Base-by-base conservation (phyloP, 352 stramenopile genomes). In the Salisapilia sapeloensis region DNA sequence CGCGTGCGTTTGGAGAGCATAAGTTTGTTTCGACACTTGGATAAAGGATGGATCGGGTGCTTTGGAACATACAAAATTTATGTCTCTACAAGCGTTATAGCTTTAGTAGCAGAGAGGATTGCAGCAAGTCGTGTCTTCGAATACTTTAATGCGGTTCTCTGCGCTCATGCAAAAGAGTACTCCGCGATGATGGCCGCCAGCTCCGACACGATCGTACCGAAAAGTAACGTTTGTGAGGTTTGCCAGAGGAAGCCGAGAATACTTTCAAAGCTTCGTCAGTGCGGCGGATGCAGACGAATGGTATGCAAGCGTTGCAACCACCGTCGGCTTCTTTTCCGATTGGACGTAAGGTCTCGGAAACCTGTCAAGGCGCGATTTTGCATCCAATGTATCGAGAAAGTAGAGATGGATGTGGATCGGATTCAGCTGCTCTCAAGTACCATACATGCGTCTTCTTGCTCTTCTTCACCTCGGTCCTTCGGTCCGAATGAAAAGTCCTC, bases 1-100 rank as follows among this genome's bases (percentile, higher is more conserved):
- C 64, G 64, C 27, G 58, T 53, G n/a, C 49, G 41, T 13, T 18
- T 62, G 11, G 63, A 55, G 6, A 47, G 76, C 39, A 77, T 60
- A 39, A 75, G 77, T 23, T 52, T 80, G 18, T 77, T 67, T 33
- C 54, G 58, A 4, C 43, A 67, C 39, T 46, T 75, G 4, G 56
- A 56, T 26, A 56, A 50, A 5, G 44, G 71, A 52, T 61, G 50
- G 56, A 38, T 72, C 12, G 60, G 53, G 17, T 77, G 60, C 36
- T 77, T 80, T 48, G 59, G 70, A 15, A 42, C 72, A 11, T 60
- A 60, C 7, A 56, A 50, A 31, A 60, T 52, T 6, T 50, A 56
- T 16, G 50, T 65, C 33, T 53, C 48, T 6, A 60, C 58, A 10
- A 46, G 30, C 3, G 28, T 75, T 3, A 55, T 59, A 3, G 44